Conservation (phyloP, 352 stramenopile genomes). For the Phytophthora melonis region DNA sequence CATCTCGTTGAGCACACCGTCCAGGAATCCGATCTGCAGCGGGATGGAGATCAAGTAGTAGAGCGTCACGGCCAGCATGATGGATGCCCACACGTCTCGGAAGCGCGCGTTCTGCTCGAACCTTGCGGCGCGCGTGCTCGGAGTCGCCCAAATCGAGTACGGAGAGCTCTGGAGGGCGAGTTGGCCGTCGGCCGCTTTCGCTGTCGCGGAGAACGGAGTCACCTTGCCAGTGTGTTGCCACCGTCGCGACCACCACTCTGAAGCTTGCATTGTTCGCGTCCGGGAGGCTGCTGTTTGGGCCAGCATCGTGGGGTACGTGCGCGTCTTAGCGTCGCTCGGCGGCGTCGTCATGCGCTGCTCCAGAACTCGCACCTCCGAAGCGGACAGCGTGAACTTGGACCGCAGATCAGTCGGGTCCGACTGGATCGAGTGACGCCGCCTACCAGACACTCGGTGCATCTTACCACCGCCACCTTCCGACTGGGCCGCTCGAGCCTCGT, state of each 20-base stretch:
- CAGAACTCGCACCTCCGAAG: conserved; percentile 36
- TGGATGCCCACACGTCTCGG: conserved; percentile 51
- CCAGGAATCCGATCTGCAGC: conserved; percentile 69
- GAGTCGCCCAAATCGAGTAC: conserved; percentile 34
- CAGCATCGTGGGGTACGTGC: conserved; percentile 12
- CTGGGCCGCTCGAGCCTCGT: conserved; percentile 17
- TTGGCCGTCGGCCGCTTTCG: conserved; percentile 1
- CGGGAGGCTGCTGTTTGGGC: neutral
- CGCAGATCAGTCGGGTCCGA: conserved; percentile 31
- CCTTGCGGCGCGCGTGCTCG: conserved; percentile 1
- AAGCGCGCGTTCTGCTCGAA: conserved; percentile 48
- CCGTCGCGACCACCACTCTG: conserved; percentile 10
- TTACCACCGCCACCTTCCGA: neutral
- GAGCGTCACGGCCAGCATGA: conserved; percentile 65
- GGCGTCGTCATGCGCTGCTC: conserved; percentile 29
- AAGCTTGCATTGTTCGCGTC: neutral
- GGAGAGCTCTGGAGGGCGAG: conserved; percentile 2
- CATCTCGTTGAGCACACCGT: conserved; percentile 52
- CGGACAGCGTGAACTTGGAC: conserved; percentile 33
- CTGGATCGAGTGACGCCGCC: conserved; percentile 49
- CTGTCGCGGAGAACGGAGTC: conserved; percentile 12
- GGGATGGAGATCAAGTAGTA: conserved; percentile 70
- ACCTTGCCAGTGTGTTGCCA: conserved; percentile 24
- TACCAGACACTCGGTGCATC: neutral
- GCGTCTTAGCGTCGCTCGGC: conserved; percentile 2